A percentile compares a stretch with the other conserved stretches of the same genome.
These are phyloP conservation scores for Aspergillus aculeatus DNA, from an alignment of 2,329 filamentous ascomycete species.

Conservation along the genomic window DNA sequence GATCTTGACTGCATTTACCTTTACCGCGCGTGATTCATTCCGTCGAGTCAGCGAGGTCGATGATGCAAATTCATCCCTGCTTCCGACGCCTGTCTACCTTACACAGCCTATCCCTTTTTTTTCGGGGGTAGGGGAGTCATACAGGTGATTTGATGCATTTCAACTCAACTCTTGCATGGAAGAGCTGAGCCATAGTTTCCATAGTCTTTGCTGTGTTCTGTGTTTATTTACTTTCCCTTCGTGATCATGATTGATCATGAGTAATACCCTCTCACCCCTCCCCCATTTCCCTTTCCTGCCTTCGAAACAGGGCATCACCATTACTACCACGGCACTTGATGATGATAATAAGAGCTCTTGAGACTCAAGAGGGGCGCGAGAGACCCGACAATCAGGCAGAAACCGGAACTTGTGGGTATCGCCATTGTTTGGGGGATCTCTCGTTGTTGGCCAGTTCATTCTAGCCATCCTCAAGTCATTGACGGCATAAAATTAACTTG, in stretches of 20 bases:
- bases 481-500: slow-evolving; percentile 55
- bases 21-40: slow-evolving; percentile 14
- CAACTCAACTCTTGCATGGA: neutral
- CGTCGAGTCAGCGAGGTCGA: slow-evolving; percentile 6
- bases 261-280: slow-evolving; percentile 4
- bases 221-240: neutral
- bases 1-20: slow-evolving; percentile 8
- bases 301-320: neutral
- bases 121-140: neutral
- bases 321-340: slow-evolving; percentile 15
- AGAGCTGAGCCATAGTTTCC: neutral
- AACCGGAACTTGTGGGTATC: slow-evolving; percentile 18
- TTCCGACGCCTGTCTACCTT: slow-evolving; percentile 8
- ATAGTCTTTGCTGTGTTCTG: neutral
- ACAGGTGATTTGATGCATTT: neutral
- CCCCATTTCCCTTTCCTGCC: neutral
- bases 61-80: slow-evolving; percentile 13
- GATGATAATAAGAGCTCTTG: slow-evolving; percentile 28
- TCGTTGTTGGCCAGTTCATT: slow-evolving; percentile 13
- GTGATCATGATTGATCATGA: neutral
- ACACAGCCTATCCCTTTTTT: neutral
- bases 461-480: slow-evolving; percentile 32
- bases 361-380: slow-evolving; percentile 15
- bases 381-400: slow-evolving; percentile 15
- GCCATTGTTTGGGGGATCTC: slow-evolving; percentile 15